Percentiles rank a stretch among this genome's conserved stretches.
phyloP scores from a whole-genome alignment of 2,329 filamentous ascomycete species.

The Trichoderma sp. region DNA sequence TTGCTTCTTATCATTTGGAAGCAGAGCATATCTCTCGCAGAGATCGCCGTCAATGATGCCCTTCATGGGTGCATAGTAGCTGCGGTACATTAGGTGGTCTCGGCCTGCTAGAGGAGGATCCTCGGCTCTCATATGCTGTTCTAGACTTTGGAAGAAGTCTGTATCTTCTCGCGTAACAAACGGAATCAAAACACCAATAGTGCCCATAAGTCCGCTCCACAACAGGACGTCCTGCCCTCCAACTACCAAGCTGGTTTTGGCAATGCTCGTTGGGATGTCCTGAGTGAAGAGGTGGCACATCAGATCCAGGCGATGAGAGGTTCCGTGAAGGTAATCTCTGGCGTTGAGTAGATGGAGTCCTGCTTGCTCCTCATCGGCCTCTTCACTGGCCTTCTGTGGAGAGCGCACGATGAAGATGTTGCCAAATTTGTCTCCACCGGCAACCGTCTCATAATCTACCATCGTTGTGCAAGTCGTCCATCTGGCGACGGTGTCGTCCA shows the following conservation, averaged over 20 bases:
- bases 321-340: conserved; percentile 83
- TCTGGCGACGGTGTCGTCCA: conserved; percentile 81
- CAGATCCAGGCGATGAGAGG: conserved; percentile 78
- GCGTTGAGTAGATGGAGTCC: conserved; percentile 91
- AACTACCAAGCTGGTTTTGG: conserved; percentile 85
- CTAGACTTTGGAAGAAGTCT: conserved; percentile 94
- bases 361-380: conserved; percentile 87
- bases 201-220: conserved; percentile 93
- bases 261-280: conserved; percentile 86
- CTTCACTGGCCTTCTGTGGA: conserved; percentile 79
- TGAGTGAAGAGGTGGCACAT: conserved; percentile 88
- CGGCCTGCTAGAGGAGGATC: conserved; percentile 86
- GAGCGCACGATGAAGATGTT: conserved; percentile 92
- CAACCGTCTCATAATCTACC: conserved; percentile 95
- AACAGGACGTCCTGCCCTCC: conserved; percentile 88
- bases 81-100: conserved; percentile 92
- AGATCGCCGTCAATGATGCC: conserved; percentile 95
- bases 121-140: conserved; percentile 81
- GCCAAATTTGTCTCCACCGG: conserved; percentile 95
- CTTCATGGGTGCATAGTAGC: conserved; percentile 96
- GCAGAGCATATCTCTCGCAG: conserved; percentile 83
- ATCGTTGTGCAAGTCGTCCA: conserved; percentile 91
- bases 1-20: conserved; percentile 86
- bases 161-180: conserved; percentile 90
- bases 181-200: conserved; percentile 87